Base-by-base conservation (phyloP, 148 eudicot genomes). In the Chenopodium quinoa region DNA sequence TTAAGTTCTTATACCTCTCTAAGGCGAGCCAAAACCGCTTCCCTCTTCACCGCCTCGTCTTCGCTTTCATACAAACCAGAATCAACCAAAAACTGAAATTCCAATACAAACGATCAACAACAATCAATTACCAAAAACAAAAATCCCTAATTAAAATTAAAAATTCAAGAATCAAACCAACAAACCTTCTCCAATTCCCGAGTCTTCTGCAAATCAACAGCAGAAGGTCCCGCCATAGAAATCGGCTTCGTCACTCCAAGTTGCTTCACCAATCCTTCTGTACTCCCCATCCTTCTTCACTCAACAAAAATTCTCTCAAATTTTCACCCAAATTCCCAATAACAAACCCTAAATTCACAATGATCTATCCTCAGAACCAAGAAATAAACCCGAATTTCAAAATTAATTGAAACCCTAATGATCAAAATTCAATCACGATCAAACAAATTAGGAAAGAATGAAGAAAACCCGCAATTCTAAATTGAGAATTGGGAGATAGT, bases 21-120 rank as follows among this genome's bases (percentile, higher is more conserved):
- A 65, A 95, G 92, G 60, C 90, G 91, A 60, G 62, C 82, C 75
- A 95, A 91, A 89, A 95, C 94, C 52, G 79, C 86, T 71, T 89
- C 91, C 79, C 96, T 88, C 89, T 88, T 93, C 12, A 84, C 83
- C 71, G 88, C 81, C 81, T 91, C 97, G 73, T 90, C 94, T 2
- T 88, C 72, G 82, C 89, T 92, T 68, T 95, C 98, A 67, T 95
- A 89, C 0, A 95, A 83, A 73, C 90, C 93, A 34, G 89, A 82
- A 32, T 90, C 87, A 22, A 84, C 87, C 97, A 95, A 80, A 87
- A 89, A 91, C 98, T 95, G 76, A 9, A 48, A 69, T 80, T 22
- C 73, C 60, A 70, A 60, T 12, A 11, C 44, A 46, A 44, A 78
- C 2, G 34, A 64, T 40, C 44, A 69, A 62, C 80, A 64, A 54